Base-by-base conservation (phyloP, 2,329 filamentous ascomycete species). In the Ophiostoma pallidulum region DNA sequence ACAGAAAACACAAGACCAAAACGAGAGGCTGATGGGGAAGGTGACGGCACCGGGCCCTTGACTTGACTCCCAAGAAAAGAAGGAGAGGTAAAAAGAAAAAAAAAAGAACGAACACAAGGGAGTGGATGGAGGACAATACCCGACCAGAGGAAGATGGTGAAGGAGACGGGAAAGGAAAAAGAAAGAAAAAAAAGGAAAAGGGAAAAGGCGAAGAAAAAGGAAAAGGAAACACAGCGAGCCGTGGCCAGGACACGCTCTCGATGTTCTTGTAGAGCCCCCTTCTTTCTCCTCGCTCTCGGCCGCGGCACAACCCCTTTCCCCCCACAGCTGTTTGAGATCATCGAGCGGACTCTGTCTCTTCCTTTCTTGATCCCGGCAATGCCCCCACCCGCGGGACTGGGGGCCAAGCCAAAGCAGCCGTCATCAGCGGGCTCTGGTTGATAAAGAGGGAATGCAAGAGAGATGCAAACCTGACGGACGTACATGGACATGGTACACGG, bases 31-130 rank as follows among this genome's bases (percentile, higher is more conserved):
- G 32, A 19, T 19, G 24, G 36, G 41, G 20, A 43, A 33, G 29
- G 35, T 20, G 35, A 26, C 14, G 43, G 48, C 48, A 36, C 47
- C 41, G 31, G 47, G 41, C 28, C 35, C 41, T n/a, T n/a, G n/a
- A 20, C 39, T 29, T 40, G 35, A 40, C 12, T 36, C 26, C 22
- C 31, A 31, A 38, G 10, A 42, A 31, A 16, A 19, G 10, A 32
- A 33, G 7, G 19, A 51, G 28, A 8, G 14, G 14, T 36, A 18
- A 40, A 22, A 31, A 32, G 18, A 2, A 31, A 35, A 28, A 9
- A 26, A 36, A 24, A 22, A 28, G 14, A 38, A 13, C 7, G 24
- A 26, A n/a, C n/a, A n/a, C n/a, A n/a, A n/a, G n/a, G n/a, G n/a
- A n/a, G n/a, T n/a, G n/a, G n/a, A 37, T 20, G 35, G 26, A 4